Percentiles rank a stretch among this genome's conserved stretches.
Conservation (phyloP, 2,329 filamentous ascomycete species). For the Colletotrichum australisinense region DNA sequence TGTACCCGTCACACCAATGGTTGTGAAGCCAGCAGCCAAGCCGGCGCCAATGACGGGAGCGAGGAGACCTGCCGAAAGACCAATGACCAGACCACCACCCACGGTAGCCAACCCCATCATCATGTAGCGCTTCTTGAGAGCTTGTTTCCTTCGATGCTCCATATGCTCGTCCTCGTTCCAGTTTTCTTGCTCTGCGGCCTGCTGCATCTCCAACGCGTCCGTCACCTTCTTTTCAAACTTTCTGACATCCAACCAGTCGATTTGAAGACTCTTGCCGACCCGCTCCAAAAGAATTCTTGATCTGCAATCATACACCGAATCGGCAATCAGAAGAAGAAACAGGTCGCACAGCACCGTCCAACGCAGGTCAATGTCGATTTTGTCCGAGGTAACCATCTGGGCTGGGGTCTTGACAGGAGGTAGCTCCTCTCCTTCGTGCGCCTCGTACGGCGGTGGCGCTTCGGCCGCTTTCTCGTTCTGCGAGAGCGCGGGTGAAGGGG, state of each 20-base stretch:
- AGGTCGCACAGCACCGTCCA: conserved; percentile 98
- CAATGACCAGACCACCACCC: conserved; percentile 93
- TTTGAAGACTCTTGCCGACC: conserved; percentile 82
- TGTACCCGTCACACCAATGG: conserved; percentile 92
- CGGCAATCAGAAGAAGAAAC: conserved; percentile 95
- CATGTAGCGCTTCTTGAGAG: conserved; percentile 85
- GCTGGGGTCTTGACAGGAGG: conserved; percentile 85
- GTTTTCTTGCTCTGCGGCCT: conserved; percentile 91
- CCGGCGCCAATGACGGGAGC: conserved; percentile 95
- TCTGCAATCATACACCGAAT: conserved; percentile 90
- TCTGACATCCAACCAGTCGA: conserved; percentile 93
- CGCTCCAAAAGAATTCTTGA: conserved; percentile 86
- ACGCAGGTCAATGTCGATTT: conserved; percentile 93
- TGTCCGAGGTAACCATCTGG: conserved; percentile 82
- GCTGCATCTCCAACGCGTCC: conserved; percentile 97
- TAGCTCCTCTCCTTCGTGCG: conserved; percentile 75
- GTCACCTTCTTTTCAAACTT: conserved; percentile 97
- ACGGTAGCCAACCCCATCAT: conserved; percentile 98
- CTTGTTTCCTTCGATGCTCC: conserved; percentile 83
- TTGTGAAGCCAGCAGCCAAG: conserved; percentile 93
- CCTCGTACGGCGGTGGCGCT: conserved; percentile 70
- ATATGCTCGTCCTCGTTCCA: conserved; percentile 98
- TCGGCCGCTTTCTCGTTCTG: conserved; percentile 60
- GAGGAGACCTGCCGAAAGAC: conserved; percentile 89
- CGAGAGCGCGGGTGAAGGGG: conserved; percentile 41